Percentiles rank a stretch among this genome's conserved stretches.
These are phyloP conservation scores for Trichoderma sp. DNA, from an alignment of 2,329 filamentous ascomycete species.

Conservation along the genomic window DNA sequence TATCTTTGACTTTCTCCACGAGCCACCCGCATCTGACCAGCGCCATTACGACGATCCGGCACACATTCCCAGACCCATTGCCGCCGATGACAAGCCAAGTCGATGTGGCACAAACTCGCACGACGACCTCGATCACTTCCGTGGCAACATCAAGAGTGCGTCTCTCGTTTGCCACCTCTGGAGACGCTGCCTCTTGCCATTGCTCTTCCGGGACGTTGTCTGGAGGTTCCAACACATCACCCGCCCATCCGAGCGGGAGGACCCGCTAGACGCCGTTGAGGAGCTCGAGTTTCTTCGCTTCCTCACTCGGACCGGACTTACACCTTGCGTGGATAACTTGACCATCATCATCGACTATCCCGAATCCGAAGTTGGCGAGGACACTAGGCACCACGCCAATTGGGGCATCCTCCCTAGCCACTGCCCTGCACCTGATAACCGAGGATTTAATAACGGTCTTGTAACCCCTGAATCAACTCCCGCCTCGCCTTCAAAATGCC, in stretches of 20 bases:
- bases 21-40: constrained; percentile 51
- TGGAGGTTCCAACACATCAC: constrained; percentile 46
- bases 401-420: constrained; percentile 41
- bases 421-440: constrained; percentile 37
- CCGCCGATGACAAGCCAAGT: constrained; percentile 3
- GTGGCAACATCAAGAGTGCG: constrained; percentile 56
- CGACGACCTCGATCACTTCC: constrained; percentile 28
- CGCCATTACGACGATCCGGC: constrained; percentile 54
- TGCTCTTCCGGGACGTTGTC: constrained; percentile 60
- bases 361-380: constrained; percentile 34
- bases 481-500: constrained; percentile 16
- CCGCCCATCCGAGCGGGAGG: constrained; percentile 33
- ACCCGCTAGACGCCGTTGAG: constrained; percentile 31
- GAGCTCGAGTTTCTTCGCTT: constrained; percentile 48
- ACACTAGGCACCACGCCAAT: constrained; percentile 35
- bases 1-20: constrained; percentile 60
- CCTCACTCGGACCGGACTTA: constrained; percentile 42
- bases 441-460: background rate
- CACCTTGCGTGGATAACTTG: constrained; percentile 48
- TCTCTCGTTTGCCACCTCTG: constrained; percentile 59
- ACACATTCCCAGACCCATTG: constrained; percentile 38
- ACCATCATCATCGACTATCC: constrained; percentile 47
- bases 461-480: background rate
- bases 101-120: constrained; percentile 45
- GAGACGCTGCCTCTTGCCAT: constrained; percentile 54